A percentile compares a stretch with the other conserved stretches of the same genome.
Conservation (phyloP, 768 basidiomycete genomes). For the Calocybe indica region DNA sequence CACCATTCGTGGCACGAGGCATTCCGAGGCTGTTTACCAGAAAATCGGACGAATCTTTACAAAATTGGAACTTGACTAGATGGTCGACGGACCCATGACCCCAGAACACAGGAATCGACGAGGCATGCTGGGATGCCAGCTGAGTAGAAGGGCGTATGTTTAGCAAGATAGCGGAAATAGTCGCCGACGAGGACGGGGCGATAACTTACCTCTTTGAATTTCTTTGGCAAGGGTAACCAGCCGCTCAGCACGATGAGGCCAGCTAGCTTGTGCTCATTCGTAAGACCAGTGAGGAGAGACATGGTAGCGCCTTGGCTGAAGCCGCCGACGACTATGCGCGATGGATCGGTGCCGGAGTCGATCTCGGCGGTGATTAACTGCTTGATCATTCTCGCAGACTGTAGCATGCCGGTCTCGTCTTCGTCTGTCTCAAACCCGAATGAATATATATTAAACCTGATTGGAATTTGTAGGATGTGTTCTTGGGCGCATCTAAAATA, state of each 20-base stretch:
- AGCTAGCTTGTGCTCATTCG: conserved; percentile 57
- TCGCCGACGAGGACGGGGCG: neutral
- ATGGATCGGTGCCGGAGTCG: conserved; percentile 58
- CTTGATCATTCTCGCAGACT: conserved; percentile 55
- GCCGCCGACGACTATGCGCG: conserved; percentile 79
- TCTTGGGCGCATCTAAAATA: conserved; percentile 1
- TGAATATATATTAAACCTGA: conserved; percentile 73
- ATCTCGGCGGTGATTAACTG: conserved; percentile 72
- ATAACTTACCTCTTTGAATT: conserved; percentile 57
- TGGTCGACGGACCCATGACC: conserved; percentile 78
- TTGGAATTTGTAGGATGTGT: neutral
- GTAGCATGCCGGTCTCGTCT: conserved; percentile 74
- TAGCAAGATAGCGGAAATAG: conserved; percentile 3
- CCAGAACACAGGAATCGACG: conserved; percentile 75
- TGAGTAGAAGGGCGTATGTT: conserved; percentile 17
- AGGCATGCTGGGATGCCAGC: conserved; percentile 58
- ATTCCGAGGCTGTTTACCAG: conserved; percentile 52
- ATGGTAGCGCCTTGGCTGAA: conserved; percentile 86
- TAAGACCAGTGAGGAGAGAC: conserved; percentile 70
- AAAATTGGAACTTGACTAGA: conserved; percentile 56
- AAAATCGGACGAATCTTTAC: conserved; percentile 48
- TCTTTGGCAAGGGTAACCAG: conserved; percentile 66
- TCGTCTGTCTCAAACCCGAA: conserved; percentile 59
- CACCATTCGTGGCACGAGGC: conserved; percentile 30
- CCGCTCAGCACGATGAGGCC: conserved; percentile 73